These are phyloP conservation scores for Talaromyces sp. DNA, from an alignment of 2,329 filamentous ascomycete genomes.

Conservation along the genomic window DNA sequence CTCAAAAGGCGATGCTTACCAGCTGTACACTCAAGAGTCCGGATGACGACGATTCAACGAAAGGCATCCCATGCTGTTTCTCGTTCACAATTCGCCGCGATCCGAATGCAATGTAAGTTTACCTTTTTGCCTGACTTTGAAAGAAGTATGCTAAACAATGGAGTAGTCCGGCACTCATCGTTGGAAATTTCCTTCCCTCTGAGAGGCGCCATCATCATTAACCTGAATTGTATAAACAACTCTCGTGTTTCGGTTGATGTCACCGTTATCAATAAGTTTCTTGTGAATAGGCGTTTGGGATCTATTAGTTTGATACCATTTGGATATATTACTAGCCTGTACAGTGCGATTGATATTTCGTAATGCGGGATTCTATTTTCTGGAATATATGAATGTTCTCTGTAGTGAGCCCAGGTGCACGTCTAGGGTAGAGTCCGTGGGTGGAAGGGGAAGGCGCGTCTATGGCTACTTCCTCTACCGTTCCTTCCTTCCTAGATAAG, in stretches of 20 bases:
- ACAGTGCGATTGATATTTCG: background rate
- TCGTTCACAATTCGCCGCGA: constrained; percentile 95
- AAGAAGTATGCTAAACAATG: constrained; percentile 30
- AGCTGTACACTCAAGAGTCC: constrained; percentile 88
- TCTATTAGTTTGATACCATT: constrained; percentile 6
- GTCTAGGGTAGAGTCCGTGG: background rate
- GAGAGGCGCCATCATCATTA: constrained; percentile 52
- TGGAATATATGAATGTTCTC: background rate
- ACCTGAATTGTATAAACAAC: background rate
- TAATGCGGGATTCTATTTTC: background rate
- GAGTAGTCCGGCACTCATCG: constrained; percentile 80
- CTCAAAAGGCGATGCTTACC: constrained; percentile 91
- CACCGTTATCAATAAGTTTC: background rate
- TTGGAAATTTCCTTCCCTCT: constrained; percentile 94
- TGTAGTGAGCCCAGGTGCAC: background rate
- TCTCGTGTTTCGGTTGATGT: background rate
- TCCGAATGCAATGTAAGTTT: constrained; percentile 85
- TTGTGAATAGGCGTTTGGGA: background rate
- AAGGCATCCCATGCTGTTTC: constrained; percentile 88
- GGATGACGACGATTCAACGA: constrained; percentile 62
- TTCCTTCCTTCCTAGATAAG: background rate
- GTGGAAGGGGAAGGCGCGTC: background rate
- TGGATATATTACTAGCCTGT: background rate
- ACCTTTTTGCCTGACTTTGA: background rate
- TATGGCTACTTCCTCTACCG: background rate